Evolutionary conservation across 2,329 filamentous ascomycete genomes (phyloP).

Genomic region (Aspergillus texensis): DNA sequence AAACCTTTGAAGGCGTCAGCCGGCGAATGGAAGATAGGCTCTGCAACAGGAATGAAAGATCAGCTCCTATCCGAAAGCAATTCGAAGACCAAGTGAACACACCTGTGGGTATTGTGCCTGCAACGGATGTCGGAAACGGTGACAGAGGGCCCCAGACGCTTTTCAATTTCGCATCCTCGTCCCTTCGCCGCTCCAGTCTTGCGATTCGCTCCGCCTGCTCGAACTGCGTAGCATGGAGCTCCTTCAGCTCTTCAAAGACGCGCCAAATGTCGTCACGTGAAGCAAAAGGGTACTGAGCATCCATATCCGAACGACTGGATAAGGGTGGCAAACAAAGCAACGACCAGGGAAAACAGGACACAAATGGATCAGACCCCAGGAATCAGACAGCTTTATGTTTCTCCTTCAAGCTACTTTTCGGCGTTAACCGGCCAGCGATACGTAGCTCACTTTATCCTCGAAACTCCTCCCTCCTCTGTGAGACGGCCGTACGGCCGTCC

Average conservation of each 20-base stretch:
- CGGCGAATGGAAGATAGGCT: slow-evolving; percentile 76
- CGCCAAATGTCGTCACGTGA: slow-evolving; percentile 68
- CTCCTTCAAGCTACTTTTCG: background rate
- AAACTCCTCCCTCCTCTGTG: slow-evolving; percentile 34
- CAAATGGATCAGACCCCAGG: background rate
- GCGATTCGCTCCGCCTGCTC: slow-evolving; percentile 65
- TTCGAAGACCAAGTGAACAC: slow-evolving; percentile 34
- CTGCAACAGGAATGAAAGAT: slow-evolving; percentile 48
- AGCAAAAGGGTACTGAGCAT: slow-evolving; percentile 66
- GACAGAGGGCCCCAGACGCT: slow-evolving; percentile 85
- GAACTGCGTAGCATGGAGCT: slow-evolving; percentile 61
- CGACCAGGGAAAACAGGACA: background rate
- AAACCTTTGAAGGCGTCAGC: slow-evolving; percentile 87
- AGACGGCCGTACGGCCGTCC: slow-evolving; percentile 43
- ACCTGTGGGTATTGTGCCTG: slow-evolving; percentile 87
- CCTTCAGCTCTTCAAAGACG: slow-evolving; percentile 63
- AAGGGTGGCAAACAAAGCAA: slow-evolving; percentile 1
- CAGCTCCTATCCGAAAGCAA: slow-evolving; percentile 3
- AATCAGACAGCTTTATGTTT: background rate
- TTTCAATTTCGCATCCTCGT: slow-evolving; percentile 69
- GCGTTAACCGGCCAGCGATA: background rate
- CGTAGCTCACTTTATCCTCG: slow-evolving; percentile 20
- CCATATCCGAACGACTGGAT: slow-evolving; percentile 49
- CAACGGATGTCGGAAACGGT: slow-evolving; percentile 83
- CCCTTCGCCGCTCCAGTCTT: slow-evolving; percentile 62